These are phyloP conservation scores for Adansonia rubrostipa DNA, from an alignment of 441 rosid genomes.

Conservation along the genomic window DNA sequence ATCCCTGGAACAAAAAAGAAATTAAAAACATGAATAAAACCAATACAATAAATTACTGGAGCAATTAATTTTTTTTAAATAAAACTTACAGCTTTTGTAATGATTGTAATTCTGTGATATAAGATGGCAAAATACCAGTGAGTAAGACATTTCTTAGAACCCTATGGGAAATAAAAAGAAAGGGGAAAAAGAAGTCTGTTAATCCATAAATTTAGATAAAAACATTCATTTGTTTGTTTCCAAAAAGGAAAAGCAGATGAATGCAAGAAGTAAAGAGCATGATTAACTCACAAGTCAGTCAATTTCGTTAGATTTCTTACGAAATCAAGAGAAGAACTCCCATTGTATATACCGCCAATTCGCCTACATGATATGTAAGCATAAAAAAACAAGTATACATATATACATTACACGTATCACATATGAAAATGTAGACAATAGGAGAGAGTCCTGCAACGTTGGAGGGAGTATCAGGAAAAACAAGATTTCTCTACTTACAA, in stretches of 20 bases:
- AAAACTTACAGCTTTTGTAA: slow-evolving; percentile 48
- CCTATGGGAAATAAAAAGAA: slow-evolving; percentile 32
- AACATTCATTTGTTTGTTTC: too few relatives aligned
- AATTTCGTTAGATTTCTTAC: slow-evolving; percentile 46
- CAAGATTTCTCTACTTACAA: slow-evolving; percentile 50
- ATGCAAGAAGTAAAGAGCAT: not conserved
- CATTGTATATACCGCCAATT: slow-evolving; percentile 48
- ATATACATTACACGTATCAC: not conserved
- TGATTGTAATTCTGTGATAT: slow-evolving; percentile 45
- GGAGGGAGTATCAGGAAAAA: not conserved
- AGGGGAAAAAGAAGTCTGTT: slow-evolving; percentile 10
- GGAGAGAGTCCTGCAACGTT: not conserved
- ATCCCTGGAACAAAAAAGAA: slow-evolving; percentile 31
- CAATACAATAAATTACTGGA: not conserved
- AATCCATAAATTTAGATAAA: slow-evolving; percentile 6
- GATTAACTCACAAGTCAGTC: slow-evolving; percentile 50
- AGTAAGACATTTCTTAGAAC: slow-evolving; percentile 53
- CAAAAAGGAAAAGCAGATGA: slow-evolving; percentile 3
- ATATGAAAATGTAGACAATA: not conserved
- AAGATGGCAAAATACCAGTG: slow-evolving; percentile 47
- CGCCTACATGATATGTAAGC: slow-evolving; percentile 38
- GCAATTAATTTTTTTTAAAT: not conserved
- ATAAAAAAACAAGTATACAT: not conserved
- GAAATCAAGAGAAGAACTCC: slow-evolving; percentile 55
- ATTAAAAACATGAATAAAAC: slow-evolving; percentile 20